Percentiles rank a stretch among this genome's conserved stretches.
phyloP scores from a whole-genome alignment of 345 rosid genomes.

The Eucalyptus cloeziana region DNA sequence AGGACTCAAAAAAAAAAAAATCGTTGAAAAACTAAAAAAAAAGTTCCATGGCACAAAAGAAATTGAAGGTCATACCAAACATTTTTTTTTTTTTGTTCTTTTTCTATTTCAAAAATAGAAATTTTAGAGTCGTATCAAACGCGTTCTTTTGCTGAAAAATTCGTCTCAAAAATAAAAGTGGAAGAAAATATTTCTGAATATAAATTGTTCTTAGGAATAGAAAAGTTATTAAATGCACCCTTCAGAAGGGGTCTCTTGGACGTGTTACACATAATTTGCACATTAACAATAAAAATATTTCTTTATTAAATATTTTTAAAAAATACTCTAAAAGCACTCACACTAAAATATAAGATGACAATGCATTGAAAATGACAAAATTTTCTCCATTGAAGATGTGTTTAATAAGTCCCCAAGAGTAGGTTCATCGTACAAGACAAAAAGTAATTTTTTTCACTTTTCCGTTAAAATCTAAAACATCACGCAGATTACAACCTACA shows the following conservation, averaged over 20 bases:
- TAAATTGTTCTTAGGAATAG: accelerated
- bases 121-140: neutral
- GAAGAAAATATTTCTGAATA: accelerated
- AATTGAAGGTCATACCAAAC: neutral
- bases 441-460: neutral
- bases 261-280: no score
- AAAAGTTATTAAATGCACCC: no score
- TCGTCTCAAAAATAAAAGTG: no score
- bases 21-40: neutral
- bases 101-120: no score
- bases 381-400: neutral
- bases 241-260: no score
- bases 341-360: neutral
- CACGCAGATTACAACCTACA: neutral
- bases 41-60: neutral
- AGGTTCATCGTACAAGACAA: neutral
- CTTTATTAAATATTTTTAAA: no score
- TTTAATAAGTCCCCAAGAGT: neutral
- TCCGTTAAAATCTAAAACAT: neutral
- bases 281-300: no score
- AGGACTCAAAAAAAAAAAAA: no score
- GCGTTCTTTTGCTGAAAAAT: accelerated
- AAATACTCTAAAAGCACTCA: neutral
- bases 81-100: no score
- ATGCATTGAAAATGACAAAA: neutral